Base-by-base conservation (phyloP, 1,284 basidiomycete genomes). In the Pterulicium gracile region DNA sequence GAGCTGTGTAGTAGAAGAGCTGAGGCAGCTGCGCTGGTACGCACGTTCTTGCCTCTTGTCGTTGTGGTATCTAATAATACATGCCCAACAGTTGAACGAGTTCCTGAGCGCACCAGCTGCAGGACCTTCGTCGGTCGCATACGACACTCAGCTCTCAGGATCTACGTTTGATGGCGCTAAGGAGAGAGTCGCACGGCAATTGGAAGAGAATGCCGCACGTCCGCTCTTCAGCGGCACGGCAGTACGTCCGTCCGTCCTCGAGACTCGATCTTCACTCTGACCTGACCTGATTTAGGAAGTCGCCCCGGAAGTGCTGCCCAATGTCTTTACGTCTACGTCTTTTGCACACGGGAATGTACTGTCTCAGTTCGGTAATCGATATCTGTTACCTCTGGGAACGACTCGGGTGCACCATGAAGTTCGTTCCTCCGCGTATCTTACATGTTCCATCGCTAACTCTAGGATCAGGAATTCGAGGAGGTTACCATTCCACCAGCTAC, bases 401-500 rank as follows among this genome's bases (percentile, higher is more conserved):
- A 72, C 70, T 17, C 73, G 90, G 24, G 63, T 75, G 24, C 70
- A 77, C 48, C 60, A 76, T 41, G 83, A 90, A 59, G 90, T 89
- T 53, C 51, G 59, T 56, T 22, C 46, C 35, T 17, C 4, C 2
- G 42, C 42, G 14, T 32, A 41, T 32, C 4, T 42, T 35, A 10
- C 39, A 42, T 47, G 12, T 35, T 43, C 10, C 27, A 42, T 19
- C 12, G 19, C 36, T 47, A 52, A 39, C 46, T 32, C 35, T 47
- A 27, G 48, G 17, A 47, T 7, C 42, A 82, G 77, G 70, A 79
- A 49, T 83, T 77, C 52, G 81, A 87, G 61, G 94, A 98, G 67
- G 88, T 98, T 17, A 76, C 81, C 21, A 75, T 99, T 24, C 96
- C 96, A 2, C 93, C 94, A 17, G 79, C 92, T 0, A 81, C 70